A percentile compares a stretch with the other conserved stretches of the same genome.
Evolutionary conservation across 257 asterid species (phyloP).

Genomic region (Anisodus tanguticus): DNA sequence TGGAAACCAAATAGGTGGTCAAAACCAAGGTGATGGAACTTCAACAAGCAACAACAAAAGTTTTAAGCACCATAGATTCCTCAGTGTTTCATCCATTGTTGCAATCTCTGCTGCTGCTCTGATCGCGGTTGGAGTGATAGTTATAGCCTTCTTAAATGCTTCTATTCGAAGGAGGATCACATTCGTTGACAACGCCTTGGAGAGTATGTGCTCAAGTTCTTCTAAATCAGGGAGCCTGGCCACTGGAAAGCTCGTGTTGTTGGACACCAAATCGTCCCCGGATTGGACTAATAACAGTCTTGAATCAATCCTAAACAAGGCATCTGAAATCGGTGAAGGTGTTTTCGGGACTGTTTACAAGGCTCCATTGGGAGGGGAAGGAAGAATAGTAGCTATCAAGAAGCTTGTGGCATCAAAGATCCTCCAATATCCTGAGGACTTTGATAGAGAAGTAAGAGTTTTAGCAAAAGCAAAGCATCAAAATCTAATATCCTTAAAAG

Average conservation of each 20-base stretch:
- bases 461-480: slow-evolving; percentile 82
- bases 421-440: slow-evolving; percentile 73
- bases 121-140: slow-evolving; percentile 71
- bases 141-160: slow-evolving; percentile 69
- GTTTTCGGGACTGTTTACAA: slow-evolving; percentile 82
- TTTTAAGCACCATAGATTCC: slow-evolving; percentile 56
- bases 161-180: slow-evolving; percentile 64
- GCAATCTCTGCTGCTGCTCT: slow-evolving; percentile 82
- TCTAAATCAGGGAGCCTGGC: slow-evolving; percentile 59
- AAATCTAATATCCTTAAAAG: slow-evolving; percentile 64
- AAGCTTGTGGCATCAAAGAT: slow-evolving; percentile 64
- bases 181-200: slow-evolving; percentile 67
- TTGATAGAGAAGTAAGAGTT: slow-evolving; percentile 73
- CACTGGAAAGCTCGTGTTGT: slow-evolving; percentile 66
- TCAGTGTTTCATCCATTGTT: slow-evolving; percentile 77
- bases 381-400: slow-evolving; percentile 66
- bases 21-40: slow-evolving; percentile 31
- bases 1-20: slow-evolving; percentile 55
- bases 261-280: slow-evolving; percentile 61
- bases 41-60: slow-evolving; percentile 28
- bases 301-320: slow-evolving; percentile 64
- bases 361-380: slow-evolving; percentile 59
- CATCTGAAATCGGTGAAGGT: slow-evolving; percentile 80
- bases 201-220: slow-evolving; percentile 92
- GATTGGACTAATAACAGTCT: slow-evolving; percentile 51